Percentiles rank a stretch among this genome's conserved stretches.
Evolutionary conservation across 495 filamentous ascomycete genomes (phyloP).

Genomic region (Viridothelium virens): DNA sequence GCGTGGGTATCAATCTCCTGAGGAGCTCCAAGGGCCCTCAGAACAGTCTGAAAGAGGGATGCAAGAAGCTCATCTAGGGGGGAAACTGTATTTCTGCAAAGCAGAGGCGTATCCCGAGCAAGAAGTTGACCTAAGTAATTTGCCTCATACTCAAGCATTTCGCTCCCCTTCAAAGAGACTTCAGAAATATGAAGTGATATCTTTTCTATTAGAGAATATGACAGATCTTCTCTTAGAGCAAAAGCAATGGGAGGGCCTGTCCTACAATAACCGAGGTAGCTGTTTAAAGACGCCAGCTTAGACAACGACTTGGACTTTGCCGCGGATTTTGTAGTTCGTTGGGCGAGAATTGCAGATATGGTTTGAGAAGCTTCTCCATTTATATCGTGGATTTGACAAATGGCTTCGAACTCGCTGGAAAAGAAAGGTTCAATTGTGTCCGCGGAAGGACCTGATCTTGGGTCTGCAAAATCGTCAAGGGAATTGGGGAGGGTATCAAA

Average conservation of each 20-base stretch:
- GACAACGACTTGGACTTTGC: not conserved
- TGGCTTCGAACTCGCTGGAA: conserved; percentile 53
- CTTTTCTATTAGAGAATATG: not conserved
- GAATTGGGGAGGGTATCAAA: not conserved
- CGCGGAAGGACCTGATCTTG: not conserved
- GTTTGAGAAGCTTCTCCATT: not conserved
- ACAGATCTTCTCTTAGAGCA: not conserved
- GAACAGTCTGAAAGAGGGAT: not conserved
- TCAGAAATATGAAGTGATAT: not conserved
- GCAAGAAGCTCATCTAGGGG: not conserved
- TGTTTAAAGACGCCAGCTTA: not conserved
- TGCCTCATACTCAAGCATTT: conserved; percentile 16
- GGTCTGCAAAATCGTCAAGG: not conserved
- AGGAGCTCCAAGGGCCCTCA: not conserved
- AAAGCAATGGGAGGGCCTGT: not conserved
- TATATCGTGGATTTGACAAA: conserved; percentile 27
- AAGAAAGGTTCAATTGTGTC: conserved; percentile 40
- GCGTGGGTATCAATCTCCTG: not conserved
- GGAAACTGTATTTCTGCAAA: conserved; percentile 19
- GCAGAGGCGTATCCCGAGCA: not conserved
- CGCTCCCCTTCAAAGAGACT: conserved; percentile 45
- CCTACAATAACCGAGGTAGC: not conserved
- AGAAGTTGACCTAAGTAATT: conserved; percentile 10
- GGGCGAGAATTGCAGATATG: not conserved
- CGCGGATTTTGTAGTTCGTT: not conserved